Conservation (phyloP, 257 asterid species). For the Nicotiana paniculata region DNA sequence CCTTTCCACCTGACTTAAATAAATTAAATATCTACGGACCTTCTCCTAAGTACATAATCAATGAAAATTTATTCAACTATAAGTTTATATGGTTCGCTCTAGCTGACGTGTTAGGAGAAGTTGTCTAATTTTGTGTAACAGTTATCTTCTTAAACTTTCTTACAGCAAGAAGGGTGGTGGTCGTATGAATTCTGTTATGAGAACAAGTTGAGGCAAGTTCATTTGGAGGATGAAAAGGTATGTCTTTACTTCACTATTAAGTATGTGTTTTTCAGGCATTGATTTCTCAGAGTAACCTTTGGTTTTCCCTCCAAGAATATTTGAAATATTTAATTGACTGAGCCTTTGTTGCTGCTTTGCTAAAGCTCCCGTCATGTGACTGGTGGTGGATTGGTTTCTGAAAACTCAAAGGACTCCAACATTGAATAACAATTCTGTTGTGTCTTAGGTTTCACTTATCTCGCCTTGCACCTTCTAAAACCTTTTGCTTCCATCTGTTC, state of each 20-base stretch:
- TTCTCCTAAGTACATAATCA: not conserved
- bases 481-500: not conserved
- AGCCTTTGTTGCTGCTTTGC: not conserved
- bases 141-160: constrained; percentile 18
- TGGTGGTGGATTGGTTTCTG: not conserved
- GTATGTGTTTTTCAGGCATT: not conserved
- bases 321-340: not conserved
- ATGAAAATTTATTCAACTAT: not conserved
- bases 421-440: not conserved
- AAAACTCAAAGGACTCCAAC: not conserved
- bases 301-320: not conserved
- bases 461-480: not conserved
- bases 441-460: not conserved
- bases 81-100: not conserved
- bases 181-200: constrained; percentile 91
- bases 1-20: not conserved
- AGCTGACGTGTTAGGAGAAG: not conserved
- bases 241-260: constrained; percentile 9
- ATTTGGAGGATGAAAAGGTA: constrained; percentile 92
- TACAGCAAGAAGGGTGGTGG: constrained; percentile 99
- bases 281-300: not conserved
- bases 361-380: not conserved
- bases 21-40: not conserved
- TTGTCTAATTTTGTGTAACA: not conserved
- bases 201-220: constrained; percentile 74